Evolutionary conservation across 441 rosid genomes (phyloP).

Genomic region (Adansonia grandidieri): DNA sequence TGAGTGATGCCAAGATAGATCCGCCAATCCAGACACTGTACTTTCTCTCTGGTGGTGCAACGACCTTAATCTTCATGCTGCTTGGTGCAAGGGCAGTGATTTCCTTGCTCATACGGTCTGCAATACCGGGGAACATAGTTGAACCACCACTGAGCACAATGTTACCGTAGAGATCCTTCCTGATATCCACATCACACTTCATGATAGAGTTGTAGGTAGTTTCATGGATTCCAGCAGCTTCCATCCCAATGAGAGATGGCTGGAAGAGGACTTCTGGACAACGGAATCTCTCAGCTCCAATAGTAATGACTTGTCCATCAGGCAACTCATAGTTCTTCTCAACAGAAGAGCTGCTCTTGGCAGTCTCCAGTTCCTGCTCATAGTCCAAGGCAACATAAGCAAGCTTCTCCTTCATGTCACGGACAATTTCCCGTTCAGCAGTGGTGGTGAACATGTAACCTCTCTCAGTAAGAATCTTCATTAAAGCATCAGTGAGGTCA

Average conservation of each 20-base stretch:
- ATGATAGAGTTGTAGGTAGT: constrained; percentile 82
- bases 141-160: constrained; percentile 50
- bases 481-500: constrained; percentile 67
- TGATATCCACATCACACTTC: constrained; percentile 90
- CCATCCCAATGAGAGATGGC: constrained; percentile 70
- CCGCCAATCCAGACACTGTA: constrained; percentile 51
- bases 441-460: constrained; percentile 86
- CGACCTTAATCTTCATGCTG: constrained; percentile 44
- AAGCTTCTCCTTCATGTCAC: constrained; percentile 80
- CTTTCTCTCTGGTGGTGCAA: constrained; percentile 48
- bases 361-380: constrained; percentile 68
- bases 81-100: constrained; percentile 47
- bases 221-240: constrained; percentile 81
- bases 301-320: constrained; percentile 71
- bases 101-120: constrained; percentile 50
- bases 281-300: constrained; percentile 69
- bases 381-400: constrained; percentile 75
- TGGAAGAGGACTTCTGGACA: constrained; percentile 72
- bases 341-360: constrained; percentile 69
- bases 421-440: constrained; percentile 87
- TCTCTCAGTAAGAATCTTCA: constrained; percentile 77
- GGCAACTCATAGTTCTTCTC: constrained; percentile 81
- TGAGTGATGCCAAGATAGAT: constrained; percentile 44
- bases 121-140: constrained; percentile 47
- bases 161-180: constrained; percentile 47